Conservation (phyloP, 208 protist species). For the Trypanosoma scelopori region DNA sequence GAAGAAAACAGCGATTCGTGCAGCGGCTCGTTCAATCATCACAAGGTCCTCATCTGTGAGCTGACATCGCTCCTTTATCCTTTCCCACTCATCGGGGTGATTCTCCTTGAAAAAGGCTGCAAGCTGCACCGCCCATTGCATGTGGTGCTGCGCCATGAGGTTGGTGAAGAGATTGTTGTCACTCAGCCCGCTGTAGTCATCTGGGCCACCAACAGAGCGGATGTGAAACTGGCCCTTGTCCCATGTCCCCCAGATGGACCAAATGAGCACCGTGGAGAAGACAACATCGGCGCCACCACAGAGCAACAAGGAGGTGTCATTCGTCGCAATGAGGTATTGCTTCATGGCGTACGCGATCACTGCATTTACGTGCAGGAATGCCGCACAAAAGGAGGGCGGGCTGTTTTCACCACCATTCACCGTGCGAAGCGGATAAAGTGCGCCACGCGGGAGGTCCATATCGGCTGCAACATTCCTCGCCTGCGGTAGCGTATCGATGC, state of each 20-base stretch:
- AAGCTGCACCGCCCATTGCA: slow-evolving; percentile 81
- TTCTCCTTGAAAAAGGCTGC: slow-evolving; percentile 53
- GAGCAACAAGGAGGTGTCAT: slow-evolving; percentile 69
- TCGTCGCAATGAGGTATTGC: slow-evolving; percentile 80
- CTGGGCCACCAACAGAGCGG: slow-evolving; percentile 80
- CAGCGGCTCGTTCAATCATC: slow-evolving; percentile 69
- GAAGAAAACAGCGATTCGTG: slow-evolving; percentile 77
- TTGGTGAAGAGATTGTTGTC: slow-evolving; percentile 94
- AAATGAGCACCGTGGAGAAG: slow-evolving; percentile 78
- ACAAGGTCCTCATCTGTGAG: slow-evolving; percentile 75
- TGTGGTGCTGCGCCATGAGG: slow-evolving; percentile 82
- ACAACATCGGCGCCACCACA: slow-evolving; percentile 79
- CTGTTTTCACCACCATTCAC: slow-evolving; percentile 72
- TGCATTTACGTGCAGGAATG: slow-evolving; percentile 86
- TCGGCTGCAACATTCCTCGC: slow-evolving; percentile 71
- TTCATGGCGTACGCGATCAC: slow-evolving; percentile 76
- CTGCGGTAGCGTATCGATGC: slow-evolving; percentile 75
- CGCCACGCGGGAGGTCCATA: slow-evolving; percentile 80
- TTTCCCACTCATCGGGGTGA: slow-evolving; percentile 53
- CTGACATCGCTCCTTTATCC: slow-evolving; percentile 59
- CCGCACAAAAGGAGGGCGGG: slow-evolving; percentile 62
- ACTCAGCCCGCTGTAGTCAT: slow-evolving; percentile 83
- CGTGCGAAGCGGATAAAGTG: slow-evolving; percentile 83
- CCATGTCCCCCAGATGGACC: slow-evolving; percentile 88
- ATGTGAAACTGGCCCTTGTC: slow-evolving; percentile 82